phyloP scores from a whole-genome alignment of 148 eudicot genomes.

The Vaccinium macrocarpon region DNA sequence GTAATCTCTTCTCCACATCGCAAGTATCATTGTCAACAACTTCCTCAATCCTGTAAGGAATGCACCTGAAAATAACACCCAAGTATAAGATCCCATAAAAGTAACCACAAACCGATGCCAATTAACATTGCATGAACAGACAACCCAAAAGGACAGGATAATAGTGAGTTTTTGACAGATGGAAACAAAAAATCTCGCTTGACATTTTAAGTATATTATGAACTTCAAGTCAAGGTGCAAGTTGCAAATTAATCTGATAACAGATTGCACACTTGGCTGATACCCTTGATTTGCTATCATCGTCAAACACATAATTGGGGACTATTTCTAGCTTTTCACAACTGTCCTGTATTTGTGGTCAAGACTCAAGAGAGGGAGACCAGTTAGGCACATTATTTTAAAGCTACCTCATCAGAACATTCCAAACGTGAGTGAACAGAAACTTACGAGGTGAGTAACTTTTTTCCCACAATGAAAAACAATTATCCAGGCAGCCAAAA shows the following conservation, averaged over 20 bases:
- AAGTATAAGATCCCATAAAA: background rate
- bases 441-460: background rate
- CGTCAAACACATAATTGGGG: background rate
- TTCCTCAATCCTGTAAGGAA: constrained; percentile 23
- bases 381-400: background rate
- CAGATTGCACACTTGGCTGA: background rate
- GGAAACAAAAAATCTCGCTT: background rate
- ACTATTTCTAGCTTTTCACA: background rate
- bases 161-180: background rate
- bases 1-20: constrained; percentile 13
- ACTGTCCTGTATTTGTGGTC: background rate
- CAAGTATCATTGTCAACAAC: background rate
- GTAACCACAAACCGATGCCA: background rate
- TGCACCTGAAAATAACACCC: constrained; percentile 18
- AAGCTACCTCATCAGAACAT: background rate
- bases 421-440: background rate
- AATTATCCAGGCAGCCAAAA: background rate
- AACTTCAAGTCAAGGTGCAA: background rate
- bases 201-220: background rate
- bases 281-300: background rate
- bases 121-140: background rate
- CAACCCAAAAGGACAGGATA: background rate
- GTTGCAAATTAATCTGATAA: background rate
- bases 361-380: background rate
- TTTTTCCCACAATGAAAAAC: background rate